These are phyloP conservation scores for Paradendryphiella salina DNA, from an alignment of 2,329 filamentous ascomycete genomes.

Conservation along the genomic window DNA sequence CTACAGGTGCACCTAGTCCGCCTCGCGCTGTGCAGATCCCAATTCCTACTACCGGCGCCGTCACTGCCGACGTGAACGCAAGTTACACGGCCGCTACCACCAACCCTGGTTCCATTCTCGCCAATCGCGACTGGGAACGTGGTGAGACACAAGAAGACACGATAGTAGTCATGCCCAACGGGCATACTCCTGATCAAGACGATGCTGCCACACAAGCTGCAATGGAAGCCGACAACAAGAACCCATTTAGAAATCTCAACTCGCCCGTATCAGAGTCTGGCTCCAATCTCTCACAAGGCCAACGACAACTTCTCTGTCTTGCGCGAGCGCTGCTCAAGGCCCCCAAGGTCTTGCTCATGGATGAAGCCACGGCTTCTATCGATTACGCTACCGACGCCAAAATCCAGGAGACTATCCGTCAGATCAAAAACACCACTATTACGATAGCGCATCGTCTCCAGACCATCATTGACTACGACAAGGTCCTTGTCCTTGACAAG, in stretches of 20 bases:
- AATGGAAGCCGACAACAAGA: conserved; percentile 75
- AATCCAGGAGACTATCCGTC: conserved; percentile 95
- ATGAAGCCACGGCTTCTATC: conserved; percentile 96
- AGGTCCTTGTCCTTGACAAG: conserved; percentile 91
- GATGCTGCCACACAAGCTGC: conserved; percentile 30
- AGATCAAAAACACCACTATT: conserved; percentile 87
- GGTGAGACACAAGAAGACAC: conserved; percentile 37
- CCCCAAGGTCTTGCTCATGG: conserved; percentile 96
- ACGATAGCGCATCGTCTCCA: conserved; percentile 95
- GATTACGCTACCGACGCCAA: conserved; percentile 95
- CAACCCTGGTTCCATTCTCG: conserved; percentile 40
- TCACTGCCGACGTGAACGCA: conserved; percentile 32
- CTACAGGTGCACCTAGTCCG: conserved; percentile 21
- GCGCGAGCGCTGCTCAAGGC: conserved; percentile 89
- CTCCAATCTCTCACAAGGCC: conserved; percentile 91
- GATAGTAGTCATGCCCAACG: conserved; percentile 38
- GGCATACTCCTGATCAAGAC: conserved; percentile 34
- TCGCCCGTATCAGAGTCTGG: conserved; percentile 87
- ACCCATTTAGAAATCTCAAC: conserved; percentile 85
- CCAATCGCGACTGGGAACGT: conserved; percentile 35
- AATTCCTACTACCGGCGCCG: conserved; percentile 34
- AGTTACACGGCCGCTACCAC: conserved; percentile 39
- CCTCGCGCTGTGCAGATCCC: conserved; percentile 39
- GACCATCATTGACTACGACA: conserved; percentile 98
- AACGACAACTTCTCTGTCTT: conserved; percentile 90